phyloP scores from a whole-genome alignment of 2,329 filamentous ascomycete genomes.

The Fonsecaea erecta region DNA sequence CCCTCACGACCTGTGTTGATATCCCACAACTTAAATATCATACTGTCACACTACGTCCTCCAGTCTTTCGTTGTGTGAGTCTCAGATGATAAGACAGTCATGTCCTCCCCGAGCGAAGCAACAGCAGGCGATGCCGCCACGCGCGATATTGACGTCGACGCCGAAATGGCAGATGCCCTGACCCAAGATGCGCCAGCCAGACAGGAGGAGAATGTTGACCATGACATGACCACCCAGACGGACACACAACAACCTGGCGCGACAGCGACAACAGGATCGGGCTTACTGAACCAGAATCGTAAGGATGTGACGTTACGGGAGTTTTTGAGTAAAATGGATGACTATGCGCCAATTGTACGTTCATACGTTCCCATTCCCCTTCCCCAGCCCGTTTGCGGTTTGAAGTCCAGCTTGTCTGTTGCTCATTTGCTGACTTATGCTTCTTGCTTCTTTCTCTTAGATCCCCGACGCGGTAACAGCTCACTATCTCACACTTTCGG shows the following conservation, averaged over 20 bases:
- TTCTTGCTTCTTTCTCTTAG: conserved; percentile 50
- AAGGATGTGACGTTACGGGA: conserved; percentile 93
- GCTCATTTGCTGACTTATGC: background rate
- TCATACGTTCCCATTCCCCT: background rate
- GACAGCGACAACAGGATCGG: conserved; percentile 29
- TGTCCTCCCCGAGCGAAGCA: conserved; percentile 31
- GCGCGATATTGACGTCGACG: conserved; percentile 40
- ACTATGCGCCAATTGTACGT: conserved; percentile 93
- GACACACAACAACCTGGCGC: conserved; percentile 28
- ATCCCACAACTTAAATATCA: background rate
- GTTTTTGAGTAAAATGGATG: conserved; percentile 95
- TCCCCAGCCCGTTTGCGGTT: background rate
- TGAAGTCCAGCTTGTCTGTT: background rate
- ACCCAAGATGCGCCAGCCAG: conserved; percentile 37
- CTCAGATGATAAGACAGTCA: conserved; percentile 16
- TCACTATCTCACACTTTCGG: conserved; percentile 96
- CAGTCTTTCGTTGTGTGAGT: background rate
- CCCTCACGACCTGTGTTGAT: background rate
- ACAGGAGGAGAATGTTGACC: conserved; percentile 28
- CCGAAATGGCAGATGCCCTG: conserved; percentile 36
- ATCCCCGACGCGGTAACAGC: conserved; percentile 97
- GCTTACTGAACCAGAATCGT: conserved; percentile 65
- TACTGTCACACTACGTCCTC: background rate
- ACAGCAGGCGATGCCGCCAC: conserved; percentile 15
- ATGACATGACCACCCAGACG: conserved; percentile 20